Percentiles rank a stretch among this genome's conserved stretches.
Conservation (phyloP, 2,329 filamentous ascomycete species). For the Fusarium nodosum region DNA sequence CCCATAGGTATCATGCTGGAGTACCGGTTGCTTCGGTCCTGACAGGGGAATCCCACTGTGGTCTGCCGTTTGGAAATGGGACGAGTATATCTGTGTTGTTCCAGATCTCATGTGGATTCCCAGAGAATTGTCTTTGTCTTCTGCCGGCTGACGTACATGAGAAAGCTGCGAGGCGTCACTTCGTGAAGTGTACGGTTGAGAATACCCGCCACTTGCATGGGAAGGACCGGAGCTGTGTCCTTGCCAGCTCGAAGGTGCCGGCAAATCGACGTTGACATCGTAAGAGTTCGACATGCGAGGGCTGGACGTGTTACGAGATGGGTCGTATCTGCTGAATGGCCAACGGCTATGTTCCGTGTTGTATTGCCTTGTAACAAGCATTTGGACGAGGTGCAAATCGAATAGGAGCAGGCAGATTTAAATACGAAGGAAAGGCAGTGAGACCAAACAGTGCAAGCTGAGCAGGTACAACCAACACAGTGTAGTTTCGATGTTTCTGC, state of each 20-base stretch:
- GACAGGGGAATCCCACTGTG: slow-evolving; percentile 19
- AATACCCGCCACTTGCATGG: slow-evolving; percentile 61
- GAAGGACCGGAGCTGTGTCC: slow-evolving; percentile 66
- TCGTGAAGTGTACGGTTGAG: slow-evolving; percentile 61
- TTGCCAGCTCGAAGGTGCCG: slow-evolving; percentile 70
- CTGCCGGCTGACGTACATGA: slow-evolving; percentile 52
- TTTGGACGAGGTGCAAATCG: slow-evolving; percentile 37
- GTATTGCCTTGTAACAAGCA: slow-evolving; percentile 69
- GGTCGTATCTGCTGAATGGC: slow-evolving; percentile 67
- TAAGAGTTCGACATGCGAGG: slow-evolving; percentile 71
- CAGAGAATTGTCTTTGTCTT: slow-evolving; percentile 61
- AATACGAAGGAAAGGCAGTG: slow-evolving; percentile 22
- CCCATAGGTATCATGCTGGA: slow-evolving; percentile 24
- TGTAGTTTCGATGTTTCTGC: slow-evolving; percentile 33
- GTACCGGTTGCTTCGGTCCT: slow-evolving; percentile 12
- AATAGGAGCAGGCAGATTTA: slow-evolving; percentile 26
- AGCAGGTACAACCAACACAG: slow-evolving; percentile 43
- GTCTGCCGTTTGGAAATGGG: slow-evolving; percentile 8
- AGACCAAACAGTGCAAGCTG: slow-evolving; percentile 27
- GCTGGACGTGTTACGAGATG: slow-evolving; percentile 60
- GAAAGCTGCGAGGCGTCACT: slow-evolving; percentile 46
- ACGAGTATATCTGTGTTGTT: slow-evolving; percentile 19
- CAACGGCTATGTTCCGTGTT: slow-evolving; percentile 68
- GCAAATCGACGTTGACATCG: slow-evolving; percentile 60
- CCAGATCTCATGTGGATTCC: slow-evolving; percentile 76